phyloP scores from a whole-genome alignment of 305 asterid genomes.

The Solanum hybrid region DNA sequence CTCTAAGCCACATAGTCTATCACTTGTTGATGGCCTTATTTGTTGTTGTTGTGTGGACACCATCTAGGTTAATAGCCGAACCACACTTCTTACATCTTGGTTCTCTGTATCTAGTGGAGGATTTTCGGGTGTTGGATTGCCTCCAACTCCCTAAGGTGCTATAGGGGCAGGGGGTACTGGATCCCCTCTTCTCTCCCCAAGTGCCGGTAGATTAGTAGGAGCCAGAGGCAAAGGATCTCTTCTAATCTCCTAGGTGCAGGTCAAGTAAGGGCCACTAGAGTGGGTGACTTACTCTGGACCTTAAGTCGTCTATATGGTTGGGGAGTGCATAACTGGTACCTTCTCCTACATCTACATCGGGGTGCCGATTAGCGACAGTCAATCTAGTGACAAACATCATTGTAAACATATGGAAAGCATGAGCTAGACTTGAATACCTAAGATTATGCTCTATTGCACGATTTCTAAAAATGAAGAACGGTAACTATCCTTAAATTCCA shows the following conservation, averaged over 20 bases:
- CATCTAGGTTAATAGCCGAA: background rate
- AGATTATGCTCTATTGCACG: background rate
- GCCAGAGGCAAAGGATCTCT: background rate
- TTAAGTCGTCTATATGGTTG: background rate
- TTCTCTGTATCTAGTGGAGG: background rate
- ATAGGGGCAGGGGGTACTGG: background rate
- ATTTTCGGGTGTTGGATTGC: background rate
- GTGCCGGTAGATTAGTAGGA: background rate
- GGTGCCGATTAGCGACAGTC: too few species aligned
- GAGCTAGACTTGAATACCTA: background rate
- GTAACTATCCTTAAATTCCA: background rate
- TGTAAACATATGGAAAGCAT: background rate
- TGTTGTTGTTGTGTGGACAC: background rate
- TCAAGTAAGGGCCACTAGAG: background rate
- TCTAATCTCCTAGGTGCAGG: background rate
- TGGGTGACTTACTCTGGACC: background rate
- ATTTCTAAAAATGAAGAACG: background rate
- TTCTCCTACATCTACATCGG: background rate
- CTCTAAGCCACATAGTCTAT: background rate
- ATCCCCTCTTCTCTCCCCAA: background rate
- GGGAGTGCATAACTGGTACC: background rate
- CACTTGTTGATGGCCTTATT: background rate
- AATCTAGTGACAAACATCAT: background rate
- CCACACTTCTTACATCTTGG: background rate
- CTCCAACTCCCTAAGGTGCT: background rate